These are phyloP conservation scores for Trichosporon ovoides DNA, from an alignment of 1,284 basidiomycete genomes.

Conservation along the genomic window DNA sequence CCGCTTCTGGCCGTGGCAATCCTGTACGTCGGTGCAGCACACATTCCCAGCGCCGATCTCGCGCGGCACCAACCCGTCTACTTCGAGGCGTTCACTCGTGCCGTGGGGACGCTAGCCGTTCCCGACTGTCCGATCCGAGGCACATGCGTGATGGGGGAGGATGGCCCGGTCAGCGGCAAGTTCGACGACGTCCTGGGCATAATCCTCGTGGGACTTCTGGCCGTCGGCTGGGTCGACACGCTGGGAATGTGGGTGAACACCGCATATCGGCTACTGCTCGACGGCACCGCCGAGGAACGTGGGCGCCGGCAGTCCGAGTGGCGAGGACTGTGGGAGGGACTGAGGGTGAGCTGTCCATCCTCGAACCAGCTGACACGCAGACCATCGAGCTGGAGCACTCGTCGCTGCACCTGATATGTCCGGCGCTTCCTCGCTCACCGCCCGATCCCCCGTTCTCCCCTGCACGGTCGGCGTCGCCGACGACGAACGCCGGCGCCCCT, in stretches of 20 bases:
- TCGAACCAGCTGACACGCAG: constrained; percentile 9
- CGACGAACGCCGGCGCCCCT: constrained; percentile 10
- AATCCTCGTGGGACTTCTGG: constrained; percentile 21
- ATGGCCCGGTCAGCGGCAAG: constrained; percentile 16
- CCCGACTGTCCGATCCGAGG: constrained; percentile 17
- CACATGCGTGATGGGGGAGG: background rate
- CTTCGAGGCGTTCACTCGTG: constrained; percentile 18
- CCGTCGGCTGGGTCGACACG: constrained; percentile 25
- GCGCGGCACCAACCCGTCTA: constrained; percentile 19
- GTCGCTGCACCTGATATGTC: constrained; percentile 22
- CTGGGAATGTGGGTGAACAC: constrained; percentile 26
- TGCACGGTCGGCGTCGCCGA: background rate
- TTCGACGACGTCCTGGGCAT: constrained; percentile 25
- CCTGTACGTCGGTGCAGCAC: constrained; percentile 21
- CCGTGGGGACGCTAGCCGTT: constrained; percentile 16
- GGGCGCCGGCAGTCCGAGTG: constrained; percentile 17
- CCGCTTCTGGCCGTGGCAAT: constrained; percentile 23
- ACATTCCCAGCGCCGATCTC: constrained; percentile 17
- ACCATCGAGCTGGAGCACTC: constrained; percentile 27
- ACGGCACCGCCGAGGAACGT: constrained; percentile 22
- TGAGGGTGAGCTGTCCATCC: constrained; percentile 15
- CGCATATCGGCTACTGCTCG: constrained; percentile 21
- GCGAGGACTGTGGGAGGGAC: constrained; percentile 25
- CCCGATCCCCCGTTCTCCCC: constrained; percentile 19
- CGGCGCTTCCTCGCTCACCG: constrained; percentile 16